Evolutionary conservation across 164 flowering plant species (phyloP).

Genomic region (Chimonanthus praecox): DNA sequence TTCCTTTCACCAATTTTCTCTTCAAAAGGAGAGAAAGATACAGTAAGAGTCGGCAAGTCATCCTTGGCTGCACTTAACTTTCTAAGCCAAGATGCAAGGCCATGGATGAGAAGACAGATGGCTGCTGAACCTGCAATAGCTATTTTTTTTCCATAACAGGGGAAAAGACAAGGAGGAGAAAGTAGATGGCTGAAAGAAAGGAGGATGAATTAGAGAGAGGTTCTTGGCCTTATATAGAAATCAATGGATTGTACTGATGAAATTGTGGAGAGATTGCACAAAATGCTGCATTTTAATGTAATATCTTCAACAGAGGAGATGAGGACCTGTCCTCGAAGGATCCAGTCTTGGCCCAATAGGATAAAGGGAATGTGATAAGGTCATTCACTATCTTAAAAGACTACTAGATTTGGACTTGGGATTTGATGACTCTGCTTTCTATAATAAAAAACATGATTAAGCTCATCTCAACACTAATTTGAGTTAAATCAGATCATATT

Average conservation of each 20-base stretch:
- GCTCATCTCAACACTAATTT: background rate
- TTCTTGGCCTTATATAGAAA: conserved; percentile 17
- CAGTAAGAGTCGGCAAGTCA: conserved; percentile 42
- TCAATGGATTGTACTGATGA: background rate
- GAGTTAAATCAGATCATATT: background rate
- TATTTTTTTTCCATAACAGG: background rate
- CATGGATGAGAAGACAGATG: conserved; percentile 11
- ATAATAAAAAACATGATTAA: background rate
- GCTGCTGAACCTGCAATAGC: background rate
- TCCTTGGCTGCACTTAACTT: conserved; percentile 51
- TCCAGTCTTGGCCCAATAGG: conserved; percentile 23
- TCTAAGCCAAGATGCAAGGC: conserved; percentile 32
- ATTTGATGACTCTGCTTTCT: background rate
- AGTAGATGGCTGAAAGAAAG: background rate
- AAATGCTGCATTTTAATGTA: conserved; percentile 12
- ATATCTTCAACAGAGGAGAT: conserved; percentile 24
- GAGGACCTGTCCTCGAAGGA: conserved; percentile 27
- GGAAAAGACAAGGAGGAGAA: background rate
- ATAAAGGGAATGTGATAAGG: conserved; percentile 22
- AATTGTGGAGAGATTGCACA: conserved; percentile 1
- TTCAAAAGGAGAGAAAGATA: background rate
- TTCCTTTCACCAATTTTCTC: conserved; percentile 2
- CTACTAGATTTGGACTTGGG: background rate
- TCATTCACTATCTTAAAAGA: conserved; percentile 9
- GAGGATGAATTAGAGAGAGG: background rate